Base-by-base conservation (phyloP, 805 yeast species). In the Ogataea philodendri region DNA sequence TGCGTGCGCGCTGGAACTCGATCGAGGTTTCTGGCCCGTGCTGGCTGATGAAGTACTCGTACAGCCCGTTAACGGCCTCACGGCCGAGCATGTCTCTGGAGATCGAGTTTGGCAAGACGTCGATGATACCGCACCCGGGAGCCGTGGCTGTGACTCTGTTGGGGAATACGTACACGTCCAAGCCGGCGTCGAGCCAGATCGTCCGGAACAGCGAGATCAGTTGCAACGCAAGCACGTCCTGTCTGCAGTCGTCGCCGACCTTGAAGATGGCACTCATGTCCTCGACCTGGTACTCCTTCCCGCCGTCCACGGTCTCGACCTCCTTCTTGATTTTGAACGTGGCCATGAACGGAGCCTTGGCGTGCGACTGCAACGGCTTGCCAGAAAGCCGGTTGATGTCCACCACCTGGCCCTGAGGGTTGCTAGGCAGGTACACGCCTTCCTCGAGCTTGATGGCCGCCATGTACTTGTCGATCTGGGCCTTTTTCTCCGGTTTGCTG, bases 91-190 rank as follows among this genome's bases (percentile, higher is more conserved):
- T 90, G 63, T 93, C 99, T 65, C 99, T 78, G 26, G 96, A 87
- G 17, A 87, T 81, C 5, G 97, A 83, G 57, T 90, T 85, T 21
- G 98, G 98, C 47, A 93, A 71, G 20, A 94, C 98, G 59, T 94
- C 99, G 65, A 93, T 93, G 27, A 93, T 95, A 62, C 99, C 99
- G 67, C 97, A 89, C 0, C 99, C 98, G 1, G 98, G 97, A 3
- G 96, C 96, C 7, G 99, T 93, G 1, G 99, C 98, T 0, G 96
- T 89, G 16, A 93, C 98, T 47, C 97, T 68, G 62, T 93, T 76
- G 1, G 99, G 98, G 64, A 77, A 94, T 16, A 93, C 94, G 60
- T 71, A 93, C 26, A 90, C 74, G 59, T 93, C 97, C 44, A 93
- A 68, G 1, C 97, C 97, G 9, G 84, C 78, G 45, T 77, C 74